A percentile compares a stretch with the other conserved stretches of the same genome.
Evolutionary conservation across 2,329 filamentous ascomycete species (phyloP).

Genomic region (Fusarium miscanthi): DNA sequence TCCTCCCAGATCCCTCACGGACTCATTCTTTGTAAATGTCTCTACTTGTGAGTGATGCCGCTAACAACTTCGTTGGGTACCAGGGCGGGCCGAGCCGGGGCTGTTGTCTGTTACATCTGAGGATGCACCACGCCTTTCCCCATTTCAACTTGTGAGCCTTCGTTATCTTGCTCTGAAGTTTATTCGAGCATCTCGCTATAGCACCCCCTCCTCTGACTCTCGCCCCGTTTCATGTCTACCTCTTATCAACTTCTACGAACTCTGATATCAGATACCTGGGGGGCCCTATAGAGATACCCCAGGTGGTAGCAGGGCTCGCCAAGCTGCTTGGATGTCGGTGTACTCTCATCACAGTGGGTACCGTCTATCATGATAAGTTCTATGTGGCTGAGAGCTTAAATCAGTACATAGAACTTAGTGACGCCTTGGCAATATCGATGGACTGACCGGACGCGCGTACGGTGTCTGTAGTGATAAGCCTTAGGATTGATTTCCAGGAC

Average conservation of each 20-base stretch:
- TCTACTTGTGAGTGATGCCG: accelerated
- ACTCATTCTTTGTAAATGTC: no score
- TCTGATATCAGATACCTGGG: neutral
- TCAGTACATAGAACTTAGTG: no score
- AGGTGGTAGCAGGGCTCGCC: neutral
- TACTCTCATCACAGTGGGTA: neutral
- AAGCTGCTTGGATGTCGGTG: neutral
- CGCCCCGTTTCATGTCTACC: neutral
- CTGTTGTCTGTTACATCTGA: accelerated
- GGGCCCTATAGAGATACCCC: neutral
- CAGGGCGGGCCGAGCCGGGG: neutral
- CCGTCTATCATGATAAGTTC: neutral
- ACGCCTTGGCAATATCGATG: neutral
- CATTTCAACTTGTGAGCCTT: accelerated
- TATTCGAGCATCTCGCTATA: neutral
- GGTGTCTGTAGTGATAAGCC: accelerated
- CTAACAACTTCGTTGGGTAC: accelerated
- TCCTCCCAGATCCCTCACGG: neutral
- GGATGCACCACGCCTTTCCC: accelerated
- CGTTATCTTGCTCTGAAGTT: neutral
- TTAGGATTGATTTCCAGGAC: neutral
- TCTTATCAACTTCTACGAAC: no score
- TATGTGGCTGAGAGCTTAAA: no score
- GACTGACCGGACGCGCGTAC: neutral
- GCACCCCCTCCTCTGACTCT: neutral